These are phyloP conservation scores for Suillus hirtellus DNA, from an alignment of 768 basidiomycete species.

Conservation along the genomic window DNA sequence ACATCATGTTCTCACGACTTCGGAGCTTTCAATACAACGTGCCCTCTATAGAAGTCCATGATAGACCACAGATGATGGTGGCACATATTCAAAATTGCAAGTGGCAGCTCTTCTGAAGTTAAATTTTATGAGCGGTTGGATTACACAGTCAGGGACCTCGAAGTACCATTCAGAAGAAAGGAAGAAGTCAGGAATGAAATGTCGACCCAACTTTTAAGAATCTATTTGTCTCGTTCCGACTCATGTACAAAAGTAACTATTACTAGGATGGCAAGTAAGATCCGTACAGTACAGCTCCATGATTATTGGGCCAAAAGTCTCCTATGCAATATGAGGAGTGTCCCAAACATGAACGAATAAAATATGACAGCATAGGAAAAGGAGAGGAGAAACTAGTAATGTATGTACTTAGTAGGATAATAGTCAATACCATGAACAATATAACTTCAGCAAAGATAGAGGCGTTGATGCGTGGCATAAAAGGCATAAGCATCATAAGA, in stretches of 20 bases:
- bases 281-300: conserved; percentile 10
- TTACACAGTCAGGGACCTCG: background rate
- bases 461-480: background rate
- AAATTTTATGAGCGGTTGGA: background rate
- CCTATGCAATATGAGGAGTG: conserved; percentile 7
- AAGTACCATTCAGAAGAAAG: background rate
- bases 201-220: background rate
- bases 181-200: background rate
- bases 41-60: background rate
- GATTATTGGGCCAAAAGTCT: conserved; percentile 18
- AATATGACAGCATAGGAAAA: conserved; percentile 27
- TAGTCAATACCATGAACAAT: conserved; percentile 11
- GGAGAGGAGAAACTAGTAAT: conserved; percentile 6
- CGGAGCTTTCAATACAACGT: conserved; percentile 2
- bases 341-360: conserved; percentile 30
- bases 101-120: background rate
- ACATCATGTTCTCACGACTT: conserved; percentile 1
- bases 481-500: conserved; percentile 5
- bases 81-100: background rate
- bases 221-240: background rate
- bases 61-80: background rate
- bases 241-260: conserved; percentile 6
- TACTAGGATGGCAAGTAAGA: conserved; percentile 6
- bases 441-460: conserved; percentile 2
- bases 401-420: conserved; percentile 13